phyloP scores from a whole-genome alignment of 371 early-diverging fungal species.

The Mucor indicus region DNA sequence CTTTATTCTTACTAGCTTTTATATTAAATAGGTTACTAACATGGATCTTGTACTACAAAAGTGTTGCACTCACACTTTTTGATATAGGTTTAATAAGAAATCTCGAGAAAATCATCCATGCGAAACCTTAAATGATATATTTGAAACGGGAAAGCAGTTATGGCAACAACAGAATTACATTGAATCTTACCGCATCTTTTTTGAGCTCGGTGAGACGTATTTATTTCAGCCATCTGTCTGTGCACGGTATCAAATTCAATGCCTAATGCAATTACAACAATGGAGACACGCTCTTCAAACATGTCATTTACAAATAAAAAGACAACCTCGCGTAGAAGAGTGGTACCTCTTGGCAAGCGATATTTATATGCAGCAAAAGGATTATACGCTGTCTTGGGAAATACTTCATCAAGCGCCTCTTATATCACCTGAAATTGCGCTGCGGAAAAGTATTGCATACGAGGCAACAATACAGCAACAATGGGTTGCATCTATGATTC shows the following conservation, averaged over 20 bases:
- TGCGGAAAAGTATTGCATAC: conserved; percentile 7
- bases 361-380: conserved; percentile 6
- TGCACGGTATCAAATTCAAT: conserved; percentile 18
- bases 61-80: background rate
- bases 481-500: background rate
- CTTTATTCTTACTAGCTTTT: background rate
- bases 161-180: conserved; percentile 11
- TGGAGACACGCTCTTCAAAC: conserved; percentile 9
- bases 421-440: too few species aligned
- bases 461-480: too few species aligned
- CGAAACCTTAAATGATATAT: conserved; percentile 11
- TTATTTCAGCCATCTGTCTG: conserved; percentile 5
- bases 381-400: conserved; percentile 10
- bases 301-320: background rate
- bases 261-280: conserved; percentile 7
- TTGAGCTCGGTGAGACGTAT: conserved; percentile 1
- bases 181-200: conserved; percentile 24
- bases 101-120: conserved; percentile 1
- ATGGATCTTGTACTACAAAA: background rate
- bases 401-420: conserved; percentile 7
- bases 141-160: conserved; percentile 2
- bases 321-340: background rate
- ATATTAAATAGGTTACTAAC: conserved; percentile 2
- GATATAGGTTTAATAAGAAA: background rate
- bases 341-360: conserved; percentile 21